Conservation (phyloP, 1,139 yeast genomes). For the Suhomyces coccinellae region DNA sequence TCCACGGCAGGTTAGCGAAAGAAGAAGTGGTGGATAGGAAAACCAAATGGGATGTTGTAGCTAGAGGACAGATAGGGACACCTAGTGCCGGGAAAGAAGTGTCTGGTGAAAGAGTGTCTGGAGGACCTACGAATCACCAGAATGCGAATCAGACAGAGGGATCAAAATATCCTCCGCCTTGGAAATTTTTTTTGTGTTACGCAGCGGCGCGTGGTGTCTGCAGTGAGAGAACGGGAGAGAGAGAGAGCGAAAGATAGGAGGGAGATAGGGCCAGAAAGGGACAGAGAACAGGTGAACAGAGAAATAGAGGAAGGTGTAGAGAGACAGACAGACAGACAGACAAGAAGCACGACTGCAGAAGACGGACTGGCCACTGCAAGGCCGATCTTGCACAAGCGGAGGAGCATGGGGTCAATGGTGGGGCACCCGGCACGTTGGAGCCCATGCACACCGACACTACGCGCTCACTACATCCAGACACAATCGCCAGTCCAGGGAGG, state of each 20-base stretch:
- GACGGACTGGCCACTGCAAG: too few relatives aligned
- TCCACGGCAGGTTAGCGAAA: too few relatives aligned
- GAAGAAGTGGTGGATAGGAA: not conserved
- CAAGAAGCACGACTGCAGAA: too few relatives aligned
- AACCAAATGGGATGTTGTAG: not conserved
- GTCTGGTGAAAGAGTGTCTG: conserved; percentile 1
- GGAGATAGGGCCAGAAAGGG: too few relatives aligned
- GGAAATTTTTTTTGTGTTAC: conserved; percentile 13
- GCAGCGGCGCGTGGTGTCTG: conserved; percentile 7
- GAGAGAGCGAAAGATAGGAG: not conserved
- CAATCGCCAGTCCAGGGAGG: too few relatives aligned
- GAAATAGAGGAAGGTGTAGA: too few relatives aligned
- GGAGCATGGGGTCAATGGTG: too few relatives aligned
- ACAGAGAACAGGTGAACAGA: too few relatives aligned
- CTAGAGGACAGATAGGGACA: not conserved
- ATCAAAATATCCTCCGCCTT: conserved; percentile 12
- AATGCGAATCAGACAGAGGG: conserved; percentile 5
- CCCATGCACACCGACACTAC: not conserved
- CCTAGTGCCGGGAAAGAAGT: not conserved
- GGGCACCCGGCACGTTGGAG: too few relatives aligned
- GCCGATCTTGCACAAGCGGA: too few relatives aligned
- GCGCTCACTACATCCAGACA: too few relatives aligned
- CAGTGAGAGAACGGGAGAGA: not conserved
- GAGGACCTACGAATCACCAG: not conserved
- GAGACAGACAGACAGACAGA: too few relatives aligned